A percentile compares a stretch with the other conserved stretches of the same genome.
These are phyloP conservation scores for Debaryomyces psychrophilus DNA, from an alignment of 1,139 yeast genomes.

Conservation along the genomic window DNA sequence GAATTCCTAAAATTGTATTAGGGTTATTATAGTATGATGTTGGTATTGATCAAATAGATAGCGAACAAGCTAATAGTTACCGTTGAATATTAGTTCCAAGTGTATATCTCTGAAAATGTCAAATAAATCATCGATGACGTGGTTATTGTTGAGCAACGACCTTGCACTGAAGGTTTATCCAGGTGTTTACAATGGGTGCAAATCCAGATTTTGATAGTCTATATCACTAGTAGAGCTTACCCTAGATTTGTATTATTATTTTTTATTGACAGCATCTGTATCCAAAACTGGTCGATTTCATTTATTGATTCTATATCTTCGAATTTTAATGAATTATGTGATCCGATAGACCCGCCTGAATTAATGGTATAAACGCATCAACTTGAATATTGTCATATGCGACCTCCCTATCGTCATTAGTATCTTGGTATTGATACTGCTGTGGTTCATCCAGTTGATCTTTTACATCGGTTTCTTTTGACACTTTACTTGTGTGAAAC, in stretches of 20 bases:
- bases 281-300: constrained; percentile 45
- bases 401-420: neutral
- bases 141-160: neutral
- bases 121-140: neutral
- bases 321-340: constrained; percentile 16
- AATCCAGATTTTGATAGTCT: neutral
- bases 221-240: neutral
- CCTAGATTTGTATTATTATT: constrained; percentile 15
- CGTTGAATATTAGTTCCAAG: neutral
- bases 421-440: neutral
- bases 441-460: neutral
- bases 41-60: neutral
- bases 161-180: no score
- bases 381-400: neutral
- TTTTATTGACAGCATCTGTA: constrained; percentile 34
- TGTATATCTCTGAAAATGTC: neutral
- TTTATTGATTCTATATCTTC: constrained; percentile 28
- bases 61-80: neutral
- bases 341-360: constrained; percentile 4
- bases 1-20: neutral
- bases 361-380: neutral
- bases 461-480: neutral
- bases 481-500: neutral
- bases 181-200: constrained; percentile 1
- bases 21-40: neutral